These are phyloP conservation scores for Diaporthe humulicola DNA, from an alignment of 2,329 filamentous ascomycete species.

Conservation along the genomic window DNA sequence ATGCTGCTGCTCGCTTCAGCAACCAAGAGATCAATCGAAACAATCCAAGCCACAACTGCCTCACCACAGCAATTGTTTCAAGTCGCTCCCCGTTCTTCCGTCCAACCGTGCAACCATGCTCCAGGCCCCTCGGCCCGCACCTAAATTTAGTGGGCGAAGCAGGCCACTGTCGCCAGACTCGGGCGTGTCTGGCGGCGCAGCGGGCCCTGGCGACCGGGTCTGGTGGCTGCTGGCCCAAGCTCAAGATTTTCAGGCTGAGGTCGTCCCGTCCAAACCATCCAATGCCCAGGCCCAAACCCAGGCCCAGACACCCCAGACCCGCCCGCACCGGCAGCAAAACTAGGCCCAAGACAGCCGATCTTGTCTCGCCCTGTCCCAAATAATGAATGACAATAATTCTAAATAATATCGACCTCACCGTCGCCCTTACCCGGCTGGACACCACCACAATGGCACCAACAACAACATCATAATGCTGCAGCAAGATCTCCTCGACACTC, in stretches of 20 bases:
- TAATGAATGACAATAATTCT: not conserved
- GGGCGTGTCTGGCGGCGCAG: not conserved
- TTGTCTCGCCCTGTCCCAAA: not conserved
- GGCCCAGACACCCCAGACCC: not conserved
- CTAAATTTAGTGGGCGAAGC: constrained; percentile 16
- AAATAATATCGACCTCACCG: not conserved
- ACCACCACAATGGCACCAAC: constrained; percentile 31
- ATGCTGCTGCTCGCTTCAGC: not conserved
- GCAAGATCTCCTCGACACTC: constrained; percentile 38
- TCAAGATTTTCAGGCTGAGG: constrained; percentile 27
- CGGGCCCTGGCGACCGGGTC: constrained; percentile 30
- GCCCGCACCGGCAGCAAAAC: constrained; percentile 25
- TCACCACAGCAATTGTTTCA: not conserved
- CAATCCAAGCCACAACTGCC: not conserved
- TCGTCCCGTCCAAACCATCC: not conserved
- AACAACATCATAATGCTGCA: constrained; percentile 34
- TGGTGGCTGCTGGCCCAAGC: constrained; percentile 36
- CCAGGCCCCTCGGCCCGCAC: not conserved
- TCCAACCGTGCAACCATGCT: constrained; percentile 1
- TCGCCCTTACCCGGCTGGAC: not conserved
- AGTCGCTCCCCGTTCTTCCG: not conserved
- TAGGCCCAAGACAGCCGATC: constrained; percentile 17
- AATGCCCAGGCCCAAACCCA: constrained; percentile 1
- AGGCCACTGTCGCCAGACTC: not conserved
- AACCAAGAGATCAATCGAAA: not conserved